Evolutionary conservation across 164 flowering plant genomes (phyloP), one percentile per base, ranked within the genome.

Genomic region (Piper betle): DNA sequence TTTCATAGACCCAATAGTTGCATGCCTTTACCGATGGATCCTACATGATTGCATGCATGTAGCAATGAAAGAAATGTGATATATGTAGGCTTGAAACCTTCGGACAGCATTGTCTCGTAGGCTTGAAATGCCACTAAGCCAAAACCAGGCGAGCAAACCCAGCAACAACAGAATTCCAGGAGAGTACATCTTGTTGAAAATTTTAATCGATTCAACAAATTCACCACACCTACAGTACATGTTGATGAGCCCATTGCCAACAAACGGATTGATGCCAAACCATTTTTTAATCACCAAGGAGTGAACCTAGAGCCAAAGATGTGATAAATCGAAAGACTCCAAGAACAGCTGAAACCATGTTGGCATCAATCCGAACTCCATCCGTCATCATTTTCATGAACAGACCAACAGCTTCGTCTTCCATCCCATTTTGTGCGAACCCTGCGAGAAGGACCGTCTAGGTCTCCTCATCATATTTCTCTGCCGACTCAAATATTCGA

Each of bases 141-240:
- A 64, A 79, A 68, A 2, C 98, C 96, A 73, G 95, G 20, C 93
- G 88, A 39, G 93, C 95, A 80, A 75, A 85, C 52, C 91, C 93
- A 55, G 95, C 89, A 62, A 91, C 84, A 69, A 88, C 74, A 42
- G 92, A 85, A 66, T 91, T 88, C 92, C 91, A 91, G 19, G 96
- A 82, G 40, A 88, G 70, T 16, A 75, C 70, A 80, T 81, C 56
- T 53, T 57, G 57, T 53, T 18, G 66, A 91, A 88, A 63, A 85
- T 74, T 72, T 79, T 77, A 53, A 74, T 46, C 4, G 98, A 80
- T 2, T 88, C 95, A 48, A 53, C 70, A 71, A 88, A 65, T 40
- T 82, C 79, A 10, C 96, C 96, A 69, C 93, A 84, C 66, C 87
- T 92, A 25, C 92, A 83, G 68, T 92, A 88, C 95, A 88, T 85